Percentiles rank a stretch among this genome's conserved stretches.
Conservation (phyloP, 2,329 filamentous ascomycete genomes). For the Proliferodiscus dingleyae region DNA sequence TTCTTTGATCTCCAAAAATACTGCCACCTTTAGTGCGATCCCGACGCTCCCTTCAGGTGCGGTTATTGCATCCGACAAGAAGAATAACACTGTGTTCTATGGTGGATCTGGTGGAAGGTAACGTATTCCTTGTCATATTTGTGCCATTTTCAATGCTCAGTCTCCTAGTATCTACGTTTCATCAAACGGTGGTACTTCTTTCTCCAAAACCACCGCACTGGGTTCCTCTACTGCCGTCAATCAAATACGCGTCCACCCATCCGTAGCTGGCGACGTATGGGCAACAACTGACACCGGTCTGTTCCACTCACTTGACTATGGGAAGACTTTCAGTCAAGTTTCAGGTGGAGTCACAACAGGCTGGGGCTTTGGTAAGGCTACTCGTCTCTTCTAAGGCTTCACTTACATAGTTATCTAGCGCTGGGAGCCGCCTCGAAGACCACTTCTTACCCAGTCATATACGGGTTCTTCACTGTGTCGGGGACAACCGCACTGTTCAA, state of each 20-base stretch:
- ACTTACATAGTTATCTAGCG: constrained; percentile 11
- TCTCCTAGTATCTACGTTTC: constrained; percentile 43
- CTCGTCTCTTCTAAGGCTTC: neutral
- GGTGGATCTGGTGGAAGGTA: constrained; percentile 39
- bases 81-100: constrained; percentile 49
- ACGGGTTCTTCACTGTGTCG: constrained; percentile 28
- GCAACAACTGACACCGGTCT: constrained; percentile 51
- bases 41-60: constrained; percentile 39
- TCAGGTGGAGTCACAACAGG: constrained; percentile 5
- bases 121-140: neutral
- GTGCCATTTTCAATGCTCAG: too few relatives aligned
- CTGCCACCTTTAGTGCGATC: constrained; percentile 41
- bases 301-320: constrained; percentile 49
- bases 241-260: constrained; percentile 51
- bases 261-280: constrained; percentile 54
- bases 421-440: constrained; percentile 22
- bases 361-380: constrained; percentile 7
- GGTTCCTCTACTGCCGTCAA: constrained; percentile 44
- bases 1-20: constrained; percentile 34
- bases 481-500: constrained; percentile 24
- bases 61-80: constrained; percentile 50
- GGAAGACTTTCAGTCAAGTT: constrained; percentile 41
- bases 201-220: constrained; percentile 37
- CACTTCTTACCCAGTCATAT: constrained; percentile 23
- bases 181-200: constrained; percentile 42